Conservation (phyloP, 768 basidiomycete genomes). For the Suillus subluteus region DNA sequence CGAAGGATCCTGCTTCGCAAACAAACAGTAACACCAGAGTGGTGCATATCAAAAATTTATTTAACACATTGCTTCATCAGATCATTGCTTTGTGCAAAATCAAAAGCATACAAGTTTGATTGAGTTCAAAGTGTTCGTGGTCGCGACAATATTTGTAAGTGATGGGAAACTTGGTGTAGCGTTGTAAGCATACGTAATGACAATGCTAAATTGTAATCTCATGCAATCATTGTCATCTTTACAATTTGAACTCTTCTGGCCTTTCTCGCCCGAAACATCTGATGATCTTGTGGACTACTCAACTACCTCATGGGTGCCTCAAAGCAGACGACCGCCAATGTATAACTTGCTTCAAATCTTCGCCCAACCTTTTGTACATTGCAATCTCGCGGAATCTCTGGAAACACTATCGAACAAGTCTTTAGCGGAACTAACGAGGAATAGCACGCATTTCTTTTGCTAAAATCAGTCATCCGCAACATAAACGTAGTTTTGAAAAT, state of each 20-base stretch:
- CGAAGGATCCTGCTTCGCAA: too few species aligned
- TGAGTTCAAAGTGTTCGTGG: background rate
- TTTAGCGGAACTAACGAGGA: too few species aligned
- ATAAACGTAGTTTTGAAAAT: too few species aligned
- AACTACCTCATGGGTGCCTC: background rate
- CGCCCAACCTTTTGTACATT: background rate
- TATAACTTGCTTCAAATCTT: background rate
- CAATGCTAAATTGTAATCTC: background rate
- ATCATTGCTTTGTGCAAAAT: too few species aligned
- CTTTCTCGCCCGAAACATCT: background rate
- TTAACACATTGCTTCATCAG: too few species aligned
- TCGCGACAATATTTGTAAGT: background rate
- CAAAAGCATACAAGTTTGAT: background rate
- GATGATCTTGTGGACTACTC: background rate
- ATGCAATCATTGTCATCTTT: background rate
- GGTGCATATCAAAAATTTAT: too few species aligned
- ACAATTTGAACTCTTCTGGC: background rate
- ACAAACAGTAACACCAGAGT: too few species aligned
- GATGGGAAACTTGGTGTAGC: background rate
- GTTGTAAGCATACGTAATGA: background rate
- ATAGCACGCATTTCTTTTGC: too few species aligned
- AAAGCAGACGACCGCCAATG: background rate
- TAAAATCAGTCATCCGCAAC: too few species aligned
- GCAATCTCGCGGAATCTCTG: too few species aligned
- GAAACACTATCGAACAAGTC: too few species aligned